These are phyloP conservation scores for Macadamia integrifolia DNA, from an alignment of 164 flowering plant species.

Conservation along the genomic window DNA sequence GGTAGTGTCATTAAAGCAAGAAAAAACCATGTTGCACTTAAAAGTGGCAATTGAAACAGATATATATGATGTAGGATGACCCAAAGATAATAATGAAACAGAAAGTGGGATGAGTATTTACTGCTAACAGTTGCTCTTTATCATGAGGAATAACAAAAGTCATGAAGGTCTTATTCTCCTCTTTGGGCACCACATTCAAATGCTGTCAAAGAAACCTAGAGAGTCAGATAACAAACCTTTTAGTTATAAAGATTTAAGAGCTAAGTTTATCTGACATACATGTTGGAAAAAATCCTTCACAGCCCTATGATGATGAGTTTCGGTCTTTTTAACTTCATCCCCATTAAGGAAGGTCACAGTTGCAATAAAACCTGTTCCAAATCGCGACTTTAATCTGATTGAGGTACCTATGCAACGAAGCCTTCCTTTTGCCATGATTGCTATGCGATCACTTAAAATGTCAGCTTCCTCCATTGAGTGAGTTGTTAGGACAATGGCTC, in stretches of 20 bases:
- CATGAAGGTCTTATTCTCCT: constrained; percentile 72
- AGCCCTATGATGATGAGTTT: constrained; percentile 36
- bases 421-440: constrained; percentile 96
- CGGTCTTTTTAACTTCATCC: constrained; percentile 13
- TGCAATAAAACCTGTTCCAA: constrained; percentile 85
- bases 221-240: constrained; percentile 15
- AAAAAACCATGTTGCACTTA: too few relatives aligned
- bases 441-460: constrained; percentile 85
- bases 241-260: background rate
- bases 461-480: constrained; percentile 99
- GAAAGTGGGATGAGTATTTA: constrained; percentile 20
- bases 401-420: constrained; percentile 98
- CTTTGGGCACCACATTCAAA: constrained; percentile 53
- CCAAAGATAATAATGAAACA: background rate
- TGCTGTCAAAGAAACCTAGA: constrained; percentile 40
- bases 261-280: constrained; percentile 33
- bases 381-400: constrained; percentile 80
- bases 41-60: too few relatives aligned
- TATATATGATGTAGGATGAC: background rate
- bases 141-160: constrained; percentile 84
- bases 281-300: constrained; percentile 76
- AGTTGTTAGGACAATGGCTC: constrained; percentile 90
- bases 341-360: constrained; percentile 58
- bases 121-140: constrained; percentile 60
- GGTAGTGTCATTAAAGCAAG: background rate